Percentiles rank a stretch among this genome's conserved stretches.
Conservation (phyloP, 1,284 basidiomycete species). For the Leccinum pachyderme region DNA sequence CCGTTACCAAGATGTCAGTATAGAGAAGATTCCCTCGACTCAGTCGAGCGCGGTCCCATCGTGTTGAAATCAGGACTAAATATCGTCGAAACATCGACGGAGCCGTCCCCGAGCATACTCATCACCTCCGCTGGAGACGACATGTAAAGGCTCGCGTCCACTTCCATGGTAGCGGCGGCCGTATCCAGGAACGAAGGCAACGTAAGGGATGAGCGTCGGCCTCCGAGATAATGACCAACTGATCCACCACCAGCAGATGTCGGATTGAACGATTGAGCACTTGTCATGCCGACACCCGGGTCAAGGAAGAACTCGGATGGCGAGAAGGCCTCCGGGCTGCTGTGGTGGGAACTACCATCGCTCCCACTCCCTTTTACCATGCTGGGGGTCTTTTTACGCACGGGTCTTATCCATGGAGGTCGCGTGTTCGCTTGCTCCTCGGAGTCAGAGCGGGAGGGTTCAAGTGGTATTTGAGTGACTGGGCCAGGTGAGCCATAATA, state of each 20-base stretch:
- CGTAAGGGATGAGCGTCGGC: conserved; percentile 24
- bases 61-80: conserved; percentile 32
- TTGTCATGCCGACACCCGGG: conserved; percentile 21
- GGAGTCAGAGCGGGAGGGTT: conserved; percentile 53
- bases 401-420: conserved; percentile 85
- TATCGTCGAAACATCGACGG: conserved; percentile 30
- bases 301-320: conserved; percentile 61
- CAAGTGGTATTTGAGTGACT: conserved; percentile 88
- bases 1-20: conserved; percentile 26
- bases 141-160: conserved; percentile 32
- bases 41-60: conserved; percentile 23
- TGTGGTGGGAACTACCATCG: conserved; percentile 52
- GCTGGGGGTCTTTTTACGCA: conserved; percentile 69
- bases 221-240: conserved; percentile 19
- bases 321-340: conserved; percentile 63
- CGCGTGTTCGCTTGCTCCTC: conserved; percentile 50
- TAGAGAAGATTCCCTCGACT: conserved; percentile 26
- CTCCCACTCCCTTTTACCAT: conserved; percentile 36
- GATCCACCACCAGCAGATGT: conserved; percentile 16
- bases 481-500: conserved; percentile 18
- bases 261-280: conserved; percentile 26
- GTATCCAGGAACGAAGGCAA: conserved; percentile 25
- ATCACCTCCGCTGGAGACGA: conserved; percentile 34
- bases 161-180: conserved; percentile 29
- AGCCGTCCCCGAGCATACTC: conserved; percentile 29